phyloP scores from a whole-genome alignment of 768 basidiomycete species.

The Rossbeevera mucosa region DNA sequence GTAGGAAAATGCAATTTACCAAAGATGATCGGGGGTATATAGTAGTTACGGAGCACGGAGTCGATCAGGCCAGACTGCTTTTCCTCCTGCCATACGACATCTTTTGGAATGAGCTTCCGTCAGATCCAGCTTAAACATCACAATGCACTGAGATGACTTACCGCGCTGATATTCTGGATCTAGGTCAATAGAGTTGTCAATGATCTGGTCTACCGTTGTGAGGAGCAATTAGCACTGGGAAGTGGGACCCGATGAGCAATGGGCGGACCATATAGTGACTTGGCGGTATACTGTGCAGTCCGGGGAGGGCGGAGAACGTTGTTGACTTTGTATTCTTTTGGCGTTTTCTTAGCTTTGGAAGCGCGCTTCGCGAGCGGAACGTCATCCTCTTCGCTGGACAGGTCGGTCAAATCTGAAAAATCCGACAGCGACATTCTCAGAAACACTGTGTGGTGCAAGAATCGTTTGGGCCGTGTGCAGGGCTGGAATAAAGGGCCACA shows the following conservation, averaged over 20 bases:
- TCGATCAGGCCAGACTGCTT: slow-evolving; percentile 63
- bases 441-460: not conserved
- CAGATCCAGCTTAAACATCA: not conserved
- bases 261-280: slow-evolving; percentile 40
- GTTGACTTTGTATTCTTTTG: slow-evolving; percentile 29
- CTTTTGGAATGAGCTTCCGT: slow-evolving; percentile 28
- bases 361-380: slow-evolving; percentile 21
- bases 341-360: slow-evolving; percentile 20
- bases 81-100: slow-evolving; percentile 58
- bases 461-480: not conserved
- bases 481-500: not conserved
- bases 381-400: slow-evolving; percentile 39
- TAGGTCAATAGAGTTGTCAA: slow-evolving; percentile 45
- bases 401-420: slow-evolving; percentile 45
- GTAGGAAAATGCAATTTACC: slow-evolving; percentile 33
- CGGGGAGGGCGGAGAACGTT: slow-evolving; percentile 36
- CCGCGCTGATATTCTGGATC: slow-evolving; percentile 67
- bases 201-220: slow-evolving; percentile 41
- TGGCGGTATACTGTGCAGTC: slow-evolving; percentile 39
- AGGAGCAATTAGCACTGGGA: not conserved
- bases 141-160: slow-evolving; percentile 19
- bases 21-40: slow-evolving; percentile 65
- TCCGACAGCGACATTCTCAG: slow-evolving; percentile 36
- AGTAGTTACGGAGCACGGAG: slow-evolving; percentile 59
- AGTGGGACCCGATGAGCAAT: not conserved